Evolutionary conservation across 495 filamentous ascomycete species (phyloP), one percentile per base, ranked within the genome.

Genomic region (Talaromyces proteolyticus): DNA sequence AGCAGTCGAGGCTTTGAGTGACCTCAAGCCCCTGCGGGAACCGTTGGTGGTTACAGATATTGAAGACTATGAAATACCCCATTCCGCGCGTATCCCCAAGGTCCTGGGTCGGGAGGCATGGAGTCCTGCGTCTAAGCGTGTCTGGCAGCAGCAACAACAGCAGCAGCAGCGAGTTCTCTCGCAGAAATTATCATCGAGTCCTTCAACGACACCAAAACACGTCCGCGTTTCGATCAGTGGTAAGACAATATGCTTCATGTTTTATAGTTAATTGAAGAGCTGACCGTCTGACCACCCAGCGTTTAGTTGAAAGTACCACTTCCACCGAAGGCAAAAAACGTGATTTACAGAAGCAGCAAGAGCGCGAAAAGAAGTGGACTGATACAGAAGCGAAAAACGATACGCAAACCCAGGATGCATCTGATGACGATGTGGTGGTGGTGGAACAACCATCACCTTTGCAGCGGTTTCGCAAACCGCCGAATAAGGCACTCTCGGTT

Each of bases 401-500:
- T 25, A 44, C n/a, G n/a, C n/a, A n/a, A n/a, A n/a, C n/a, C n/a
- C n/a, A n/a, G n/a, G n/a, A n/a, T n/a, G n/a, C n/a, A n/a, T n/a
- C 21, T 10, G 12, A 11, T 41, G 50, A 47, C 22, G 49, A 47
- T 29, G 47, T 39, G 0, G 47, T 46, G 11, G 42, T 53, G 4
- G 59, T n/a, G 38, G 22, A 29, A 19, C 44, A 11, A 36, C 67
- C 75, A 25, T 77, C 85, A 0, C 86, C 83, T 0, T 66, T 87
- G 20, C 78, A 90, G 49, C 85, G 89, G 25, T 97, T 95, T 60
- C 84, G 93, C 19, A 81, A 78, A 2, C 75, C 78, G 18, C 88
- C 88, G 0, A 85, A 78, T 55, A 91, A 88, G 56, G 78, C 87
- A 0, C 79, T 98, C n/a, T 89, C 87, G 1, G 93, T 98, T 4